A percentile compares a stretch with the other conserved stretches of the same genome.
Evolutionary conservation across 306 rosid species (phyloP).

Genomic region (Ormosia emarginata): DNA sequence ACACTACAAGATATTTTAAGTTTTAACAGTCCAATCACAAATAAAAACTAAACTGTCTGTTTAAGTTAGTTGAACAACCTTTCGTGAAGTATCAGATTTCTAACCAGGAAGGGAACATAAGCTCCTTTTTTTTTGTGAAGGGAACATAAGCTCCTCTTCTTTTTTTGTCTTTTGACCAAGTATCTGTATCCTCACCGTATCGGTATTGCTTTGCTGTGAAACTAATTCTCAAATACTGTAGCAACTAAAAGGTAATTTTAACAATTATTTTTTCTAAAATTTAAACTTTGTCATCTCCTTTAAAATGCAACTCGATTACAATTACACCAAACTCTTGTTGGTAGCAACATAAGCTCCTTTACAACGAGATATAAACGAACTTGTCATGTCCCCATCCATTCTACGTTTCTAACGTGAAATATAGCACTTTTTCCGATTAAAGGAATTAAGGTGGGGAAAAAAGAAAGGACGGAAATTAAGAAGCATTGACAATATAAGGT

Average conservation of each 20-base stretch:
- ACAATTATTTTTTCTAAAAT: too few relatives aligned
- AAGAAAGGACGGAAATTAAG: background rate
- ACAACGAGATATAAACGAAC: background rate
- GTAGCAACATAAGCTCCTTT: background rate
- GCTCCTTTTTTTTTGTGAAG: background rate
- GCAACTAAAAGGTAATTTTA: too few relatives aligned
- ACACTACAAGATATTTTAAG: background rate
- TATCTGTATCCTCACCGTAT: too few relatives aligned
- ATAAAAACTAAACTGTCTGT: background rate
- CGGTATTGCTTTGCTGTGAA: too few relatives aligned
- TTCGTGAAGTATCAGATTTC: background rate
- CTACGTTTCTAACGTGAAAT: background rate
- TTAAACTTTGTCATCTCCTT: too few relatives aligned
- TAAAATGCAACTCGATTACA: too few relatives aligned
- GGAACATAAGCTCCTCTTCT: background rate
- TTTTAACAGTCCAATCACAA: background rate
- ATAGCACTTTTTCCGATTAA: background rate
- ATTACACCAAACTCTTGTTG: too few relatives aligned
- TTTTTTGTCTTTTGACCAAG: too few relatives aligned
- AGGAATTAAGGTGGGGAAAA: background rate
- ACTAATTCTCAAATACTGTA: too few relatives aligned
- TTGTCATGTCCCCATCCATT: background rate
- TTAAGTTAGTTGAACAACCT: slow-evolving; percentile 1
- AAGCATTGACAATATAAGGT: background rate
- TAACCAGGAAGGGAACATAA: background rate